phyloP scores from a whole-genome alignment of 1,139 yeast genomes.

The Candida mesenterica region DNA sequence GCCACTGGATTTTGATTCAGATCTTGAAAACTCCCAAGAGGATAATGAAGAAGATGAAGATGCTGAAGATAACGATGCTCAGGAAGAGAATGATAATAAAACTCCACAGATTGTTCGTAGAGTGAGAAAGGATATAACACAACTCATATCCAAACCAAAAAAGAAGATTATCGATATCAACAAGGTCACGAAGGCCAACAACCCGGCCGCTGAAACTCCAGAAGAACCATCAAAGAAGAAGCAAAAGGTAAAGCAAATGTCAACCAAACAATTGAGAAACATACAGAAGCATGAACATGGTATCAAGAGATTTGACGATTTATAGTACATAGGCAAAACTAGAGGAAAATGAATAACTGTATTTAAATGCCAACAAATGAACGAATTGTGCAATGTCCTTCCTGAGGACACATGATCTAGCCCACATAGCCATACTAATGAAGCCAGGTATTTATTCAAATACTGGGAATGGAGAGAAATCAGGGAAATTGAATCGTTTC shows the following conservation, averaged over 20 bases:
- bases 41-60: conserved; percentile 16
- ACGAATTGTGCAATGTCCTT: too few species aligned
- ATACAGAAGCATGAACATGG: conserved; percentile 62
- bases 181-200: conserved; percentile 16
- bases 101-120: conserved; percentile 10
- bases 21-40: conserved; percentile 10
- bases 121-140: conserved; percentile 10
- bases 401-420: too few species aligned
- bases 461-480: too few species aligned
- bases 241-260: conserved; percentile 34
- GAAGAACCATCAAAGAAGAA: conserved; percentile 21
- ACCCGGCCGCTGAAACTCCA: conserved; percentile 11
- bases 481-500: too few species aligned
- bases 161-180: conserved; percentile 21
- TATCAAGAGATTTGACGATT: conserved; percentile 62
- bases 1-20: conserved; percentile 7
- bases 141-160: conserved; percentile 14
- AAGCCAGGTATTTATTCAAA: too few species aligned
- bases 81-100: conserved; percentile 3
- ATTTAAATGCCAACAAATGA: too few species aligned
- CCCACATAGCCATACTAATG: too few species aligned
- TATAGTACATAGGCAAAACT: conserved; percentile 24
- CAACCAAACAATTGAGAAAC: conserved; percentile 48
- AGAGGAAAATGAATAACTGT: too few species aligned
- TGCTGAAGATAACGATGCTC: conserved; percentile 4